phyloP scores from a whole-genome alignment of 495 filamentous ascomycete species.

The Trichoderma reesei region DNA sequence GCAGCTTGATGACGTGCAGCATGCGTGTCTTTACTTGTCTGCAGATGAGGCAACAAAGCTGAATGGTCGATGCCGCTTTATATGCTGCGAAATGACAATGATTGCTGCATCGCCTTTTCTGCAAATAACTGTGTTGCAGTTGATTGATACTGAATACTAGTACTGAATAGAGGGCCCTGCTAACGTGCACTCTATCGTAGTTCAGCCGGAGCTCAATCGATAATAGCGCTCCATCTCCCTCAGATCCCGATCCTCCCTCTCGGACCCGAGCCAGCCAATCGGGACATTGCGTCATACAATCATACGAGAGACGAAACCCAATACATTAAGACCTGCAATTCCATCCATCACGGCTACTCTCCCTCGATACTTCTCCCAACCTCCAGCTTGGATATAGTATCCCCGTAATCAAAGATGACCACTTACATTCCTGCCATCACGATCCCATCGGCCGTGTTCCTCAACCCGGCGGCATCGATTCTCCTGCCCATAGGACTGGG shows the following conservation, averaged over 20 bases:
- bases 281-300: neutral
- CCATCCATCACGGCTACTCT: neutral
- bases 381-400: neutral
- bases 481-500: slow-evolving; percentile 59
- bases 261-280: neutral
- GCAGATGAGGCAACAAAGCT: neutral
- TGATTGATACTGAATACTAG: too few species aligned
- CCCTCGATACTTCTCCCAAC: neutral
- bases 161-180: too few species aligned
- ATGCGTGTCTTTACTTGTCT: neutral
- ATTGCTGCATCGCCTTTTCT: too few species aligned
- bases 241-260: too few species aligned
- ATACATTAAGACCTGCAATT: neutral
- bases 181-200: neutral
- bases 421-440: slow-evolving; percentile 53
- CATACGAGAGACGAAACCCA: neutral
- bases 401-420: slow-evolving; percentile 42
- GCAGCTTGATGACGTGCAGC: neutral
- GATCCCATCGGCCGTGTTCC: slow-evolving; percentile 56
- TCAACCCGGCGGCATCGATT: slow-evolving; percentile 54
- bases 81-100: too few species aligned
- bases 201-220: neutral
- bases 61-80: too few species aligned
- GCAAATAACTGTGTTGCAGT: too few species aligned
- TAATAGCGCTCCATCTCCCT: neutral